Base-by-base conservation (phyloP, 148 eudicot genomes). In the Heliosperma pusillum region DNA sequence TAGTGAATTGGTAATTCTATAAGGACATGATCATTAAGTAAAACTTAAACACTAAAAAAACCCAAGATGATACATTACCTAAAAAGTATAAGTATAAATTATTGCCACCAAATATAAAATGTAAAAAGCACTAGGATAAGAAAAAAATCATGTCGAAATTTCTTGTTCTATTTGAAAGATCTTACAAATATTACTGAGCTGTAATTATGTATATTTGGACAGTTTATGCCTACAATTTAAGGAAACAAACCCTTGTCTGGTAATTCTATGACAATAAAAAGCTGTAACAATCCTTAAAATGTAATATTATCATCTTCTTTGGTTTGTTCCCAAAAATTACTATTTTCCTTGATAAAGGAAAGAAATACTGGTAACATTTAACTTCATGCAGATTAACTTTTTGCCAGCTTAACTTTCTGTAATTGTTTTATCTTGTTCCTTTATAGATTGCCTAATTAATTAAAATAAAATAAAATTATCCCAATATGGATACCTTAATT, bases 311-410 rank as follows among this genome's bases (percentile, higher is more conserved):
- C 26, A 74, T 79, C 19, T 60, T 1, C 29, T 33, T 10, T 63
- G 72, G 42, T 80, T 69, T 80, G 59, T 69, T 70, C 17, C 78
- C 75, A 52, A 72, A 79, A 67, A 67, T 11, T 58, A 47, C 4
- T 45, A 7, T 47, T 5, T 42, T 36, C 26, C 12, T 13, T 47
- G 2, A 11, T 0, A 29, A 29, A 29, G 30, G 2, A 33, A 1
- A 11, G 9, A 76, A 30, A 65, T 53, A 61, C 30, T 16, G n/a
- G n/a, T n/a, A 20, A 50, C 16, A 27, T 73, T 36, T 13, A n/a
- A 20, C 3, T 53, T 42, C 33, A 52, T 27, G 10, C 64, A 78
- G 1, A 27, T 59, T 26, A 7, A 17, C 2, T 24, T 63, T 65
- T 10, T 65, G 65, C 27, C 79, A 75, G 76, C 59, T 22, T 22